Conservation (phyloP, 306 rosid species). For the Cyclanthera cordifolia region DNA sequence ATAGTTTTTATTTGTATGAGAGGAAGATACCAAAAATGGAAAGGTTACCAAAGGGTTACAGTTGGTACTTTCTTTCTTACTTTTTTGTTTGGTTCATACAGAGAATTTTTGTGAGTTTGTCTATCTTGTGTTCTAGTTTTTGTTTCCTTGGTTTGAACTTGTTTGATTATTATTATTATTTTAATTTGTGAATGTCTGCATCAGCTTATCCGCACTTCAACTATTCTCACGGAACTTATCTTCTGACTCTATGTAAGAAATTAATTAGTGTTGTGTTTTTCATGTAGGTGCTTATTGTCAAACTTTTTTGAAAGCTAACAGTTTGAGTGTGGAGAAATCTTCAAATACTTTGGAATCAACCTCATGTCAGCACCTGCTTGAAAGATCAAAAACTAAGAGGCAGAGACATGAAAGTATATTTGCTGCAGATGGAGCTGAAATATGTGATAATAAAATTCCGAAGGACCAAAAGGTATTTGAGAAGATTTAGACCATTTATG, state of each 20-base stretch:
- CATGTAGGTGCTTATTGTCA: conserved; percentile 35
- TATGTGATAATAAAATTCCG: conserved; percentile 49
- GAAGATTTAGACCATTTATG: not conserved
- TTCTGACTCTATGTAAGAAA: too few relatives aligned
- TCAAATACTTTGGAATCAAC: conserved; percentile 27
- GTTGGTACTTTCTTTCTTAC: not conserved
- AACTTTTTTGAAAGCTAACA: conserved; percentile 34
- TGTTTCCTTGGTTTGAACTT: not conserved
- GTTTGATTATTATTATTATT: too few relatives aligned
- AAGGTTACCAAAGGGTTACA: not conserved
- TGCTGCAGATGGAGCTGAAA: conserved; percentile 68
- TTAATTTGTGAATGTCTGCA: too few relatives aligned
- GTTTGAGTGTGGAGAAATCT: conserved; percentile 34
- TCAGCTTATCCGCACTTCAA: too few relatives aligned
- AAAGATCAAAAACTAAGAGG: conserved; percentile 67
- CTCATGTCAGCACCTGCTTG: conserved; percentile 38
- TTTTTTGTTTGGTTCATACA: not conserved
- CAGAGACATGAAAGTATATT: conserved; percentile 31
- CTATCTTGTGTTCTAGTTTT: not conserved
- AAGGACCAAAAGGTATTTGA: conserved; percentile 51
- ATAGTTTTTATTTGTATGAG: not conserved
- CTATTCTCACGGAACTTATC: too few relatives aligned
- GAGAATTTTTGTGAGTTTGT: not conserved
- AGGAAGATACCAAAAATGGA: not conserved
- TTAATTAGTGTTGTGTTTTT: too few relatives aligned